A percentile compares a stretch with the other conserved stretches of the same genome.
Conservation (phyloP, 176 grass and related monocot species). For the Hyparrhenia diplandra region DNA sequence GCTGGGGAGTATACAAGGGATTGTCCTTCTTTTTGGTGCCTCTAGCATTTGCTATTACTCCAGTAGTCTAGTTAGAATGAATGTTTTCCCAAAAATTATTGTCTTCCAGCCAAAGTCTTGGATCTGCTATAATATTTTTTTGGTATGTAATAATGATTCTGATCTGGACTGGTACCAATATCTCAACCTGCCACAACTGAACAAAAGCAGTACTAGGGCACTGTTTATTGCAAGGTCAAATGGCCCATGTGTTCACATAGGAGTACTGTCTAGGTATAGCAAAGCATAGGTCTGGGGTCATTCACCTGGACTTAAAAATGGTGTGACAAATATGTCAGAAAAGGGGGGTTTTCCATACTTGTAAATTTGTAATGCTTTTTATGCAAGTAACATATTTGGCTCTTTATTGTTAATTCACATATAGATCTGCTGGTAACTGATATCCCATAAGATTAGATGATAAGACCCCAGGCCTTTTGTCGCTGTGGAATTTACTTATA, state of each 20-base stretch:
- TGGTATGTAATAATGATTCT: not conserved
- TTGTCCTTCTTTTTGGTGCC: not conserved
- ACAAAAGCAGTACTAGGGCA: slow-evolving; percentile 11
- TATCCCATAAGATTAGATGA: not conserved
- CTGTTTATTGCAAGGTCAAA: slow-evolving; percentile 30
- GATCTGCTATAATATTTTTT: not conserved
- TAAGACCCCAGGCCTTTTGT: not conserved
- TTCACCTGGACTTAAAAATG: not conserved
- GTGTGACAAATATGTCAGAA: not conserved
- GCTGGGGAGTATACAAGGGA: not conserved
- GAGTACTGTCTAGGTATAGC: slow-evolving; percentile 32
- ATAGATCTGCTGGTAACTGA: too few relatives aligned
- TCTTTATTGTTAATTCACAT: too few relatives aligned
- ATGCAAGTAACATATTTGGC: too few relatives aligned
- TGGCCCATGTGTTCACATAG: slow-evolving; percentile 39
- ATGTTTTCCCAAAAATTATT: not conserved
- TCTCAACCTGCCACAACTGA: slow-evolving; percentile 22
- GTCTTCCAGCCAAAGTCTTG: not conserved
- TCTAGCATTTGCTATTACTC: not conserved
- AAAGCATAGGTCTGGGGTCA: not conserved
- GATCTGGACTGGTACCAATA: slow-evolving; percentile 12
- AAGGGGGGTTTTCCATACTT: not conserved
- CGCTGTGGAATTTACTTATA: not conserved
- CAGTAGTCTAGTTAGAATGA: not conserved
- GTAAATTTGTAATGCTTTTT: too few relatives aligned